phyloP scores from a whole-genome alignment of 1,284 basidiomycete species.

The Ganoderma meredithae region DNA sequence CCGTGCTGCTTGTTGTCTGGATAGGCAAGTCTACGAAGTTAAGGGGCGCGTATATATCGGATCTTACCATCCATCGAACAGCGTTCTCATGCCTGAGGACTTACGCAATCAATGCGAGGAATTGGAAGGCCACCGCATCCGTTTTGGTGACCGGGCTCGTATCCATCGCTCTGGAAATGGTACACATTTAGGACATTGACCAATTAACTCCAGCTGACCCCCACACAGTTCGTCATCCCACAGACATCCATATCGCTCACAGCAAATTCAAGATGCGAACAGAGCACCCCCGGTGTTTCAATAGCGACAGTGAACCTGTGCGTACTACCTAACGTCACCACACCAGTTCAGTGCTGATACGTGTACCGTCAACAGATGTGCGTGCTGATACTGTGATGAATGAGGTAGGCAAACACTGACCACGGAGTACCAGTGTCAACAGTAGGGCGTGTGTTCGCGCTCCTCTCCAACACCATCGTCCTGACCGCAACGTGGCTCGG shows the following conservation, averaged over 20 bases:
- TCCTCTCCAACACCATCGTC: constrained; percentile 1
- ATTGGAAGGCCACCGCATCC: neutral
- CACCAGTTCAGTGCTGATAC: neutral
- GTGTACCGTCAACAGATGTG: neutral
- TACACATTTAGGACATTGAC: neutral
- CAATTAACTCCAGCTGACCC: neutral
- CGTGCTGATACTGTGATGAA: neutral
- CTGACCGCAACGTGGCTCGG: neutral
- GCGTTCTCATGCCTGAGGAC: neutral
- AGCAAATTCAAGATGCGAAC: neutral
- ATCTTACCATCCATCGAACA: neutral
- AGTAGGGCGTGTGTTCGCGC: neutral
- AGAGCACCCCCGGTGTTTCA: neutral
- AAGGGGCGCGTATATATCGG: neutral
- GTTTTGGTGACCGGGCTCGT: neutral
- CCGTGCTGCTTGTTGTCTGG: neutral
- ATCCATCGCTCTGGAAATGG: neutral
- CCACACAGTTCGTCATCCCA: neutral
- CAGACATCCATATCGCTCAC: neutral
- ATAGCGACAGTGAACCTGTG: neutral
- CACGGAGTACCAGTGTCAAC: neutral
- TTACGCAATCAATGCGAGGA: neutral
- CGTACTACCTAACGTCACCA: neutral
- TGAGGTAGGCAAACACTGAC: neutral
- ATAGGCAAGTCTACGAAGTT: neutral